Conservation (phyloP, 225 moss, liverwort and hornwort species). For the Polytrichum formosum region DNA sequence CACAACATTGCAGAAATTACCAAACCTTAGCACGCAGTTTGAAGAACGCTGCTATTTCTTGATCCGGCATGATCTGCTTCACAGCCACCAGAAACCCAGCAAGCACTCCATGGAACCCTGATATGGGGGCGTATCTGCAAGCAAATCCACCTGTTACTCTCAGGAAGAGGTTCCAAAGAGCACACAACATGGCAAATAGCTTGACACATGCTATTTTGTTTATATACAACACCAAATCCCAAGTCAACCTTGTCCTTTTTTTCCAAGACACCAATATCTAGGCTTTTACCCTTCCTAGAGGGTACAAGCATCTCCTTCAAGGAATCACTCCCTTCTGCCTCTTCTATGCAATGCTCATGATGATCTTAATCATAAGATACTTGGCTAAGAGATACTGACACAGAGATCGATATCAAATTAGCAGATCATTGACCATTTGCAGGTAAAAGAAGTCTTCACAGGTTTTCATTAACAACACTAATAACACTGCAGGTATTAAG, state of each 20-base stretch:
- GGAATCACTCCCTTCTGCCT: background rate
- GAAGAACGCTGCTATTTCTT: constrained; percentile 54
- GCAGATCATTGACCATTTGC: no score
- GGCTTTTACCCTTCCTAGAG: background rate
- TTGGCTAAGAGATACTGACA: background rate
- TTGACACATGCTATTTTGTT: background rate
- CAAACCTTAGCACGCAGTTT: constrained; percentile 74
- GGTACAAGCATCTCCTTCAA: background rate
- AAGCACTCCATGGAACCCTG: constrained; percentile 76
- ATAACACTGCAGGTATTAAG: no score
- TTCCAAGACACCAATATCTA: no score
- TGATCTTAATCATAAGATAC: background rate
- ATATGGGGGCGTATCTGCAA: constrained; percentile 69
- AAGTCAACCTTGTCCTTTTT: no score
- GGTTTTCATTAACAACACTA: no score
- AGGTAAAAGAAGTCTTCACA: no score
- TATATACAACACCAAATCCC: background rate
- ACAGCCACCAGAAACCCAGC: constrained; percentile 82
- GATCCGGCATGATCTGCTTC: constrained; percentile 80
- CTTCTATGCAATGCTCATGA: no score
- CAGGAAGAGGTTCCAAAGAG: background rate
- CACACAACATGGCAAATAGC: background rate
- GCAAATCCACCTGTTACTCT: background rate
- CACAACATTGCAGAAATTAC: constrained; percentile 1
- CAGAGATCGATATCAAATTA: background rate